Evolutionary conservation across 139 green algal genomes (phyloP), one percentile per base, ranked within the genome.

Genomic region (Nannochloris sp.): DNA sequence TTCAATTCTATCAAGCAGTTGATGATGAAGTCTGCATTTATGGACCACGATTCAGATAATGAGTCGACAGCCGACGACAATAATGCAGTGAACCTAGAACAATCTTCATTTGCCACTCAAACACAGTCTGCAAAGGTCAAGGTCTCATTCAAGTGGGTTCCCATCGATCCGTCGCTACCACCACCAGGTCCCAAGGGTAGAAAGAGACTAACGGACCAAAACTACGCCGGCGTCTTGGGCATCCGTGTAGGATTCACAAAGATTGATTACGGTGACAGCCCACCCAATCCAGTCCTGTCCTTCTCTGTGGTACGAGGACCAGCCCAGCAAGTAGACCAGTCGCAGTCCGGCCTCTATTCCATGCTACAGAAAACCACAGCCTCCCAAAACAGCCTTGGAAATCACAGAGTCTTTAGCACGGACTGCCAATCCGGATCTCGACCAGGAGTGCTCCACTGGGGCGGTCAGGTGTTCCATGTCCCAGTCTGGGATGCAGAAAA

Each of bases 361-460:
- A 19, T 53, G 46, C 46, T 53, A 21, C 46, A 53, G 46, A 53
- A 2, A 53, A 53, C 18, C 8, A 53, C n/a, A 9, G 46, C 34
- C 34, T 40, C 34, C 34, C 34, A 40, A 11, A 40, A 40, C 7
- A 40, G n/a, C 46, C 16, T 25, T 9, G 46, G 18, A 53, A 21
- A 15, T 27, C 23, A 70, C 54, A 60, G 68, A 12, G 37, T 65
- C 25, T 50, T 74, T 37, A 64, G 60, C 19, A 70, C 69, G 48
- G 60, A 74, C 10, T 53, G 34, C 21, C 53, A 46, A 21, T 6
- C 49, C 2, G 68, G 68, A 9, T 44, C 57, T 40, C 46, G 68
- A 18, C 40, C 57, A 51, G 68, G 68, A 19, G 29, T 62, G 31
- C 61, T 74, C 51, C 68, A 74, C 37, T 74, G 68, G 68, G 68